Evolutionary conservation across 306 rosid genomes (phyloP).

Genomic region (Purshia tridentata): DNA sequence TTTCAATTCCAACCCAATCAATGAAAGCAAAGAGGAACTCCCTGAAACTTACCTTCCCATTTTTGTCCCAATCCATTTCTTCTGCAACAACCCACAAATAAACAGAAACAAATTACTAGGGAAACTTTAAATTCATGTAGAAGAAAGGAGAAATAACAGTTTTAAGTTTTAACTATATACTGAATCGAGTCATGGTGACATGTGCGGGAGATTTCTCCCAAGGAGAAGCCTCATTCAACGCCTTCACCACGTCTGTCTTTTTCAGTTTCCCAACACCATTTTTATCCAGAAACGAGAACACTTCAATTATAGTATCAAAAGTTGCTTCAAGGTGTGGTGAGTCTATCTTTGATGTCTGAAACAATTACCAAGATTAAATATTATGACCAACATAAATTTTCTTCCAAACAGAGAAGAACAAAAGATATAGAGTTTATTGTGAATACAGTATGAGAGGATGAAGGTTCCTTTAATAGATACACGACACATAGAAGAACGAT

Average conservation of each 20-base stretch:
- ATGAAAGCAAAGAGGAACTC: slow-evolving; percentile 85
- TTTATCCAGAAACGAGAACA: slow-evolving; percentile 70
- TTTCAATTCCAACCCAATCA: slow-evolving; percentile 79
- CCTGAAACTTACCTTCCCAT: slow-evolving; percentile 72
- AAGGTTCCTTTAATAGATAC: slow-evolving; percentile 63
- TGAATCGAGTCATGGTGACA: slow-evolving; percentile 54
- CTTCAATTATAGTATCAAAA: slow-evolving; percentile 64
- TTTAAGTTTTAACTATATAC: slow-evolving; percentile 26
- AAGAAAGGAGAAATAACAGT: slow-evolving; percentile 3
- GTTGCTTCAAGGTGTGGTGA: slow-evolving; percentile 61
- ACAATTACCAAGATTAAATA: slow-evolving; percentile 22
- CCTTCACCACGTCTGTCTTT: slow-evolving; percentile 65
- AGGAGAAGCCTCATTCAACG: slow-evolving; percentile 64
- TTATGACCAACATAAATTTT: slow-evolving; percentile 14
- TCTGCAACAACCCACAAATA: slow-evolving; percentile 31
- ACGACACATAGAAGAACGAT: slow-evolving; percentile 87
- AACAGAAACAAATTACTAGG: neutral
- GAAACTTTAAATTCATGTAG: neutral
- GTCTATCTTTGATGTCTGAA: slow-evolving; percentile 55
- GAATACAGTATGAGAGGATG: slow-evolving; percentile 47
- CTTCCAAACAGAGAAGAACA: neutral
- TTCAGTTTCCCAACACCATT: slow-evolving; percentile 79
- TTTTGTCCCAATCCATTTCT: slow-evolving; percentile 90
- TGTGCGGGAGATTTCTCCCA: slow-evolving; percentile 74
- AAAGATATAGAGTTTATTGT: slow-evolving; percentile 10